These are phyloP conservation scores for Neodidymelliopsis sp. DNA, from an alignment of 2,329 filamentous ascomycete species.

Conservation along the genomic window DNA sequence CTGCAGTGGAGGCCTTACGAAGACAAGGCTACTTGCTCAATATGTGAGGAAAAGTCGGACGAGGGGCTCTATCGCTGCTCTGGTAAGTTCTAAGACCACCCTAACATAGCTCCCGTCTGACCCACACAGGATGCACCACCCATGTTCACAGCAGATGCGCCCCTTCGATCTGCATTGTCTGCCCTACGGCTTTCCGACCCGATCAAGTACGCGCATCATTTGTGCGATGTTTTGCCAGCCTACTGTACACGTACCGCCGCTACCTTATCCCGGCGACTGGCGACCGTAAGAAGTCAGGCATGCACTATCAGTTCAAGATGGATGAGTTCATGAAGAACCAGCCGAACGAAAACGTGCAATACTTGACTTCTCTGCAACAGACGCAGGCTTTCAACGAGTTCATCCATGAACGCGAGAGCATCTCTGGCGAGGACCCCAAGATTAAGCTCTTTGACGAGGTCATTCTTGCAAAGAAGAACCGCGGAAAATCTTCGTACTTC, in stretches of 20 bases:
- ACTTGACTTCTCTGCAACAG: conserved; percentile 68
- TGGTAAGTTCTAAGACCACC: conserved; percentile 48
- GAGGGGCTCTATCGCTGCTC: conserved; percentile 79
- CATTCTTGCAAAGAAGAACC: conserved; percentile 77
- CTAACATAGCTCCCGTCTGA: conserved; percentile 26
- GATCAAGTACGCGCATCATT: conserved; percentile 73
- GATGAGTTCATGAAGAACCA: conserved; percentile 71
- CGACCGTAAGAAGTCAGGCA: conserved; percentile 68
- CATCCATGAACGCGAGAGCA: conserved; percentile 79
- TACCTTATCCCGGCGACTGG: conserved; percentile 66
- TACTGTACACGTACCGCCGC: conserved; percentile 73
- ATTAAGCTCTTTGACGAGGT: conserved; percentile 85
- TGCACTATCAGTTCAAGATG: conserved; percentile 71
- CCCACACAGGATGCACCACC: conserved; percentile 60
- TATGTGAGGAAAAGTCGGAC: conserved; percentile 77
- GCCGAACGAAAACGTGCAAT: conserved; percentile 69
- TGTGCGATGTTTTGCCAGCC: conserved; percentile 71
- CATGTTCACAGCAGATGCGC: conserved; percentile 67
- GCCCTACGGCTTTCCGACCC: conserved; percentile 70
- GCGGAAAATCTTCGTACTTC: conserved; percentile 71
- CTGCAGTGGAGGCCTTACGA: conserved; percentile 72
- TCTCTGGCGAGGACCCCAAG: conserved; percentile 65
- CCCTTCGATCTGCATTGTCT: conserved; percentile 68
- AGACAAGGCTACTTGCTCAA: conserved; percentile 67
- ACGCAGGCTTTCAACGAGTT: conserved; percentile 83